Evolutionary conservation across 1,284 basidiomycete species (phyloP).

Genomic region (Singerocomus rubriflavus): DNA sequence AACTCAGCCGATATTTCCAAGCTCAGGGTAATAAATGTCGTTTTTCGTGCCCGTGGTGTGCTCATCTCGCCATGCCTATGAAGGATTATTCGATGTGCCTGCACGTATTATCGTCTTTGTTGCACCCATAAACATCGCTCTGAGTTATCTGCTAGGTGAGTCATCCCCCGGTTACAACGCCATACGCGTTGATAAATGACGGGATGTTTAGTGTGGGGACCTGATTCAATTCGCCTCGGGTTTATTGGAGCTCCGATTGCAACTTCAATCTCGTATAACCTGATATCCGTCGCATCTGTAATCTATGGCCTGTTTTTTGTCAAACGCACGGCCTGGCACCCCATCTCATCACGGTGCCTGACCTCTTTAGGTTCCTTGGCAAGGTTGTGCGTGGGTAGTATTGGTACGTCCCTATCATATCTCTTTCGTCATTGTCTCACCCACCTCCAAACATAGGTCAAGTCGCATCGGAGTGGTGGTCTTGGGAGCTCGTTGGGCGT

Average conservation of each 20-base stretch:
- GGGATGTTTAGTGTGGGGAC: constrained; percentile 71
- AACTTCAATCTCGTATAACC: constrained; percentile 85
- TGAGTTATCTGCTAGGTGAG: constrained; percentile 81
- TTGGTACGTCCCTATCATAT: constrained; percentile 41
- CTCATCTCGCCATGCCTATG: constrained; percentile 5
- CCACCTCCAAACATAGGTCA: constrained; percentile 10
- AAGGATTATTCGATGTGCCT: constrained; percentile 82
- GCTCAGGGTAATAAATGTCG: constrained; percentile 58
- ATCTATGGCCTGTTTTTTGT: constrained; percentile 75
- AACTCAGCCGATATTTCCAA: constrained; percentile 78
- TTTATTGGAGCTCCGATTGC: constrained; percentile 94
- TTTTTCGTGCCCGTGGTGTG: not conserved
- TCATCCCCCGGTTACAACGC: not conserved
- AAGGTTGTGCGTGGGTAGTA: constrained; percentile 74
- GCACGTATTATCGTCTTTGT: constrained; percentile 82
- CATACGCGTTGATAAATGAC: constrained; percentile 1
- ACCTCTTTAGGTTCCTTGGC: constrained; percentile 71
- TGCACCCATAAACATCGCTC: constrained; percentile 81
- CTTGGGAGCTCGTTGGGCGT: constrained; percentile 48
- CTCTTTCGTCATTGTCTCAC: not conserved
- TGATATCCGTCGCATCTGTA: constrained; percentile 69
- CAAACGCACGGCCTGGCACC: constrained; percentile 83
- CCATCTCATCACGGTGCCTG: constrained; percentile 65
- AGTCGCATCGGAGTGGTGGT: constrained; percentile 21
- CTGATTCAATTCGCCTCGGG: constrained; percentile 72